These are phyloP conservation scores for Panus rudis DNA, from an alignment of 768 basidiomycete genomes.

Conservation along the genomic window DNA sequence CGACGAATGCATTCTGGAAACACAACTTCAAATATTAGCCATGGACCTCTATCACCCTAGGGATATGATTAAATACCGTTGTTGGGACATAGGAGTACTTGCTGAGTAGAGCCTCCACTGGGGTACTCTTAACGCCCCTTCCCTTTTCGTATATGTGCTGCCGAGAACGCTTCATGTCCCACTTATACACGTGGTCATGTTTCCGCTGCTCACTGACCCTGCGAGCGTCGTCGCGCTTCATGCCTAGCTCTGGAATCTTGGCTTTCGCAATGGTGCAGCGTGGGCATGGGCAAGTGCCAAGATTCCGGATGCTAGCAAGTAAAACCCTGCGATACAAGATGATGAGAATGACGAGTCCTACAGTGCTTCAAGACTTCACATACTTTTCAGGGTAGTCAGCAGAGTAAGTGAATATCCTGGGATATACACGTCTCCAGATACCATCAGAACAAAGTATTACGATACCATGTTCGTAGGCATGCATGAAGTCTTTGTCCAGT, in stretches of 20 bases:
- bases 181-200: slow-evolving; percentile 4
- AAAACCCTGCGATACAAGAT: slow-evolving; percentile 14
- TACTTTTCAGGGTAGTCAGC: slow-evolving; percentile 26
- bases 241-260: slow-evolving; percentile 18
- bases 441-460: slow-evolving; percentile 17
- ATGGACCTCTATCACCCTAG: too few species aligned
- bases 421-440: slow-evolving; percentile 13
- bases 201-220: slow-evolving; percentile 1
- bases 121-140: neutral
- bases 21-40: too few species aligned
- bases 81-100: too few species aligned
- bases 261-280: slow-evolving; percentile 19
- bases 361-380: neutral
- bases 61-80: too few species aligned
- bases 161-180: slow-evolving; percentile 8
- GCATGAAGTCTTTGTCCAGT: slow-evolving; percentile 14
- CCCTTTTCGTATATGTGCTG: slow-evolving; percentile 15
- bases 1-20: slow-evolving; percentile 30
- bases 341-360: neutral
- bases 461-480: slow-evolving; percentile 19
- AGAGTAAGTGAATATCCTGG: slow-evolving; percentile 20
- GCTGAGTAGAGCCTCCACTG: too few species aligned
- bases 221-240: slow-evolving; percentile 5
- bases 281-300: slow-evolving; percentile 24
- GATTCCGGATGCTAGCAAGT: slow-evolving; percentile 17